phyloP scores from a whole-genome alignment of 2,329 filamentous ascomycete species.

The Colletotrichum sp. region DNA sequence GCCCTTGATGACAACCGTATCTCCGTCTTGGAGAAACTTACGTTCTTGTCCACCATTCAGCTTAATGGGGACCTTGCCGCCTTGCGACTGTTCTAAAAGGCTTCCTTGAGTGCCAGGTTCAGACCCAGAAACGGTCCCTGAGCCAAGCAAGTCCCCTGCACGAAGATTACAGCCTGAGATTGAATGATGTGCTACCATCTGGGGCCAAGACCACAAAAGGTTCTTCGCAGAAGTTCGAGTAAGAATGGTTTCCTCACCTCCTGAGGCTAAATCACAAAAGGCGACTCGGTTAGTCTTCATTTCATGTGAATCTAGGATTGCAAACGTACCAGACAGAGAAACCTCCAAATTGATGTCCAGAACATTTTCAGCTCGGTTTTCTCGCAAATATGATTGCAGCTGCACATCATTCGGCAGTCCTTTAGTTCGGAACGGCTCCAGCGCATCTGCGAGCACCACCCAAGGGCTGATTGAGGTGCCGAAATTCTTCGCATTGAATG shows the following conservation, averaged over 20 bases:
- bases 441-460: slow-evolving; percentile 65
- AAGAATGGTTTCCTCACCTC: slow-evolving; percentile 37
- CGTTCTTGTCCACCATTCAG: slow-evolving; percentile 70
- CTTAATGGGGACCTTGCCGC: slow-evolving; percentile 68
- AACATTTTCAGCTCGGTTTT: slow-evolving; percentile 47
- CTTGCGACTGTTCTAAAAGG: slow-evolving; percentile 73
- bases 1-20: slow-evolving; percentile 71
- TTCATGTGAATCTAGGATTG: neutral
- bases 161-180: slow-evolving; percentile 78
- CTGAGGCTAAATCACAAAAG: slow-evolving; percentile 14
- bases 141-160: slow-evolving; percentile 76
- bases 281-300: neutral
- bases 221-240: slow-evolving; percentile 40
- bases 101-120: slow-evolving; percentile 69
- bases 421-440: slow-evolving; percentile 35
- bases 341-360: slow-evolving; percentile 44
- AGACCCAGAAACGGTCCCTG: slow-evolving; percentile 75
- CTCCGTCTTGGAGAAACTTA: slow-evolving; percentile 76
- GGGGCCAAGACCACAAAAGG: slow-evolving; percentile 80
- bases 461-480: slow-evolving; percentile 66
- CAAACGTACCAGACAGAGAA: slow-evolving; percentile 36
- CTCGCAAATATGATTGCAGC: slow-evolving; percentile 54
- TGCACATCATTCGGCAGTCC: slow-evolving; percentile 35
- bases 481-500: slow-evolving; percentile 67
- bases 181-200: slow-evolving; percentile 84